Base-by-base conservation (phyloP, 2,329 filamentous ascomycete species). In the Cladosporium sp. region DNA sequence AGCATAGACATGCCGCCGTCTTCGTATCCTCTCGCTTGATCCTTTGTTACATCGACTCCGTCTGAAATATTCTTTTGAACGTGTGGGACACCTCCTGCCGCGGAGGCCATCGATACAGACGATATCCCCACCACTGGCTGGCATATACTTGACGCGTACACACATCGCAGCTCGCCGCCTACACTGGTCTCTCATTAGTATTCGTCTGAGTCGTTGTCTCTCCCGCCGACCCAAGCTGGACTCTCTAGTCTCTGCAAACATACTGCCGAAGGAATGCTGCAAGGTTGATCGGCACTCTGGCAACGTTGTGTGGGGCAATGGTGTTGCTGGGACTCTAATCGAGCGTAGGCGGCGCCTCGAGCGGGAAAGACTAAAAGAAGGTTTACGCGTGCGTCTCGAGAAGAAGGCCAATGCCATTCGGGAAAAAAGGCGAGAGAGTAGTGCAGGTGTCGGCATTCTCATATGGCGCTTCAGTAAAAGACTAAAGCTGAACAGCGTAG, bases 61-160 rank as follows among this genome's bases (percentile, higher is more conserved):
- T 47, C 80, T 88, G 19, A 83, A 80, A 50, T 79, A 75, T 61
- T 81, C 78, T 35, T 82, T 84, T 35, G 65, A 74, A 34, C 71
- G 77, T 3, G 79, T 90, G 3, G 77, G 80, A 4, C 78, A 80
- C 15, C 75, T 84, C 32, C 77, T 90, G 10, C 74, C 75, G 7
- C 81, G 80, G 5, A 79, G 84, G 4, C 78, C 76, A 25, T 80
- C 84, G 7, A 84, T 86, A 2, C 80, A 83, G 3, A 75, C 86
- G 1, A 71, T 82, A 36, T 83, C 87, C 57, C 83, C 89, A 13
- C 84, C 86, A 53, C 72, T 77, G 20, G 80, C 85, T 39, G 80
- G 78, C 69, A 89, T 90, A 67, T 87, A 89, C 71, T 73, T 89
- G 40, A 87, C 85, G 39, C 77, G 80, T 56, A 89, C 84, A 13